These are phyloP conservation scores for Komagataella kurtzmanii DNA, from an alignment of 805 yeast species.

Conservation along the genomic window DNA sequence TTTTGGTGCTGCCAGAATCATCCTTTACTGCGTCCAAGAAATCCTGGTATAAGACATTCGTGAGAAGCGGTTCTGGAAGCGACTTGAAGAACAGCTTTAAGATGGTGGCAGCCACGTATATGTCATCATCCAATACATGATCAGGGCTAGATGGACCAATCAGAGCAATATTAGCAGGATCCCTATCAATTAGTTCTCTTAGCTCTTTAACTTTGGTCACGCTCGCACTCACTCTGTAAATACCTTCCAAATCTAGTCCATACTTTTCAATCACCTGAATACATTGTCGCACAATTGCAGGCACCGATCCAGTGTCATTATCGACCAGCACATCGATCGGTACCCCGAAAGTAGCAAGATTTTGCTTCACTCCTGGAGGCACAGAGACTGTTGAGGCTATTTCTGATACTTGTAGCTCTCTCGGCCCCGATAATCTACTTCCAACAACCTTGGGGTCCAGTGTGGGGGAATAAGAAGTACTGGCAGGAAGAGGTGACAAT, in stretches of 20 bases:
- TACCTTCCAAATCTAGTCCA: constrained; percentile 81
- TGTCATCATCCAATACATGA: constrained; percentile 61
- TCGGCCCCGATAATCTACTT: constrained; percentile 1
- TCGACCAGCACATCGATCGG: constrained; percentile 68
- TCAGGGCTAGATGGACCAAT: constrained; percentile 32
- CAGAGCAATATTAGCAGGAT: constrained; percentile 48
- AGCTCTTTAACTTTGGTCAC: constrained; percentile 60
- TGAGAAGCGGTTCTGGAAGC: constrained; percentile 79
- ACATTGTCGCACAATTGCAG: constrained; percentile 80
- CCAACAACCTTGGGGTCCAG: neutral
- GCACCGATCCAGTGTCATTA: constrained; percentile 84
- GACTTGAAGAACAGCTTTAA: constrained; percentile 73
- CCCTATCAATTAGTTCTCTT: constrained; percentile 56
- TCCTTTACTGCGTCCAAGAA: constrained; percentile 65
- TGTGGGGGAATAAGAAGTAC: constrained; percentile 1
- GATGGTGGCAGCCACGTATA: constrained; percentile 78
- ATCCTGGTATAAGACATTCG: constrained; percentile 42
- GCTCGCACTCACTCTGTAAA: constrained; percentile 79
- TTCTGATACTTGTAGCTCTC: neutral
- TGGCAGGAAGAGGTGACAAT: neutral
- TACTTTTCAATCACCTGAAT: constrained; percentile 73
- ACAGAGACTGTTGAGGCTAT: neutral
- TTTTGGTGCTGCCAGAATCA: constrained; percentile 18
- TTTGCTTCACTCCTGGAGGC: neutral
- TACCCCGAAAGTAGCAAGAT: constrained; percentile 48